A percentile compares a stretch with the other conserved stretches of the same genome.
phyloP scores from a whole-genome alignment of 331 rosid species.

The Spiraea crenata region DNA sequence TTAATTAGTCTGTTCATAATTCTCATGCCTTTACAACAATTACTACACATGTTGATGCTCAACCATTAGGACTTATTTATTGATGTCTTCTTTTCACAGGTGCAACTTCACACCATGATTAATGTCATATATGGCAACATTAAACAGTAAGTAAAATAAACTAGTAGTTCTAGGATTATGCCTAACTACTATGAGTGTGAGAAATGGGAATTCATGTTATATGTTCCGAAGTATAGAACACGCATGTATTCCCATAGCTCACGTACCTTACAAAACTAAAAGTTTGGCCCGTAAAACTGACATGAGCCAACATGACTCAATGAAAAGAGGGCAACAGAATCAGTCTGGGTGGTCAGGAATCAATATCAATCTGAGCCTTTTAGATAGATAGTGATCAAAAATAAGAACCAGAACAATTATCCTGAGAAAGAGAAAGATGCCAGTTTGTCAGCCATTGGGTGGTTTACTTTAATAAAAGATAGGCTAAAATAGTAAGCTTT shows the following conservation, averaged over 20 bases:
- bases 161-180: not conserved
- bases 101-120: not conserved
- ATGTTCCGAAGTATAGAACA: not conserved
- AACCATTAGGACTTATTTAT: not conserved
- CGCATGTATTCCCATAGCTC: not conserved
- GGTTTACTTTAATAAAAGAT: not conserved
- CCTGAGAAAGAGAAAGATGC: not conserved
- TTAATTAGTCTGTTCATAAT: not conserved
- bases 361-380: slow-evolving; percentile 3
- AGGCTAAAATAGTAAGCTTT: not conserved
- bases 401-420: not conserved
- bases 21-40: not conserved
- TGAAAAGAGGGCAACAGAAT: not conserved
- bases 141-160: not conserved
- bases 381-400: not conserved
- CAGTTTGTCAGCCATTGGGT: not conserved
- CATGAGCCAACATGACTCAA: not conserved
- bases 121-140: not conserved
- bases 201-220: not conserved
- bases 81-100: not conserved
- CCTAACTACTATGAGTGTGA: not conserved
- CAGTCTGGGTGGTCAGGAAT: not conserved
- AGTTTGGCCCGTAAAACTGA: not conserved
- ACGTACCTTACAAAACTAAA: not conserved
- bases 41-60: not conserved